Percentiles rank a stretch among this genome's conserved stretches.
phyloP scores from a whole-genome alignment of 1,284 basidiomycete species.

The Leccinum pachyderme region DNA sequence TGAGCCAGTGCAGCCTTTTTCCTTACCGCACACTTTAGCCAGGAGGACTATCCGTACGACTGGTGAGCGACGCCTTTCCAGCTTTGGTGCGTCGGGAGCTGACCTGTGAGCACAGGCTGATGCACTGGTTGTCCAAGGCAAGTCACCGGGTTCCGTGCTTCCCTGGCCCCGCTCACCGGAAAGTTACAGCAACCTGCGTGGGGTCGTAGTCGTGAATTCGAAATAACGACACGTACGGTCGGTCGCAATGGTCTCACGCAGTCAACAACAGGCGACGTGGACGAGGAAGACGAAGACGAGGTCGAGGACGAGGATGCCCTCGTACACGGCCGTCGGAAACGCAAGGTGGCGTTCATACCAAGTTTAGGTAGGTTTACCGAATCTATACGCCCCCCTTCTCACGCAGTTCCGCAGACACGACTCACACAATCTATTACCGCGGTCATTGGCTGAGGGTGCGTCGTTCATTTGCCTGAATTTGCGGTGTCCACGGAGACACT shows the following conservation, averaged over 20 bases:
- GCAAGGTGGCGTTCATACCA: conserved; percentile 75
- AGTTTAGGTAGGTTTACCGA: conserved; percentile 56
- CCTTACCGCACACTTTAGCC: conserved; percentile 80
- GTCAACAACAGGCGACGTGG: conserved; percentile 69
- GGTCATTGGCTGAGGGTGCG: conserved; percentile 81
- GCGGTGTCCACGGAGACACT: conserved; percentile 23
- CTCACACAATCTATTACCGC: conserved; percentile 82
- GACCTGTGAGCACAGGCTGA: conserved; percentile 52
- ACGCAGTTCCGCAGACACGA: conserved; percentile 58
- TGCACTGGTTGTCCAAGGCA: conserved; percentile 84
- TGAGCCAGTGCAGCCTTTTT: conserved; percentile 65
- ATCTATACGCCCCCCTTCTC: conserved; percentile 21
- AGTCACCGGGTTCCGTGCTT: not conserved
- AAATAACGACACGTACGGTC: conserved; percentile 76
- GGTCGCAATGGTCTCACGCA: conserved; percentile 60
- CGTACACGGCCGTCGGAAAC: conserved; percentile 65
- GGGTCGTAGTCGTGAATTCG: conserved; percentile 81
- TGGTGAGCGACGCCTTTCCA: conserved; percentile 46
- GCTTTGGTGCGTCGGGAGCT: conserved; percentile 8
- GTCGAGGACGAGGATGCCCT: conserved; percentile 46
- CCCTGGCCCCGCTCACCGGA: not conserved
- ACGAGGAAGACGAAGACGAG: conserved; percentile 70
- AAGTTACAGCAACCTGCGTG: conserved; percentile 71
- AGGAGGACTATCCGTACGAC: conserved; percentile 83
- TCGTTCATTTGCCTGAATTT: conserved; percentile 12